Evolutionary conservation across 2,329 filamentous ascomycete genomes (phyloP).

Genomic region (Beauveria pseudobassiana): DNA sequence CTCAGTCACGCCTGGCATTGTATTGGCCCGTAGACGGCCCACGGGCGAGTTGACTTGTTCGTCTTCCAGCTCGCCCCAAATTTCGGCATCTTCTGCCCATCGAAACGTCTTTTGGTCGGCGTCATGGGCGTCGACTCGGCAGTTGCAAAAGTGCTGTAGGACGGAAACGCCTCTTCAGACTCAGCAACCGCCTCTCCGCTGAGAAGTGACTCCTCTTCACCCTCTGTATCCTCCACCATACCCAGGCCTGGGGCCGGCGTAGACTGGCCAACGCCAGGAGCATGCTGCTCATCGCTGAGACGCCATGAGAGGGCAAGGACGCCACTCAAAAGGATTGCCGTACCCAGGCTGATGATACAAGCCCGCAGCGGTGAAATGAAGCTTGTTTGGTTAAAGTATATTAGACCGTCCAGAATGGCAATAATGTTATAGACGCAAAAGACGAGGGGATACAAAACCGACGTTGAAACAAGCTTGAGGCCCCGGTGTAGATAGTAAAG

Average conservation of each 20-base stretch:
- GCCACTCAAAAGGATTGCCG: slow-evolving; percentile 74
- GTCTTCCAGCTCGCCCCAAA: slow-evolving; percentile 84
- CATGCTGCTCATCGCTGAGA: slow-evolving; percentile 68
- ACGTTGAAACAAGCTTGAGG: slow-evolving; percentile 90
- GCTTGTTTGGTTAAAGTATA: slow-evolving; percentile 89
- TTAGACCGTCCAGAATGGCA: slow-evolving; percentile 91
- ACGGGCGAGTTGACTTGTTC: slow-evolving; percentile 36
- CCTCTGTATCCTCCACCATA: slow-evolving; percentile 62
- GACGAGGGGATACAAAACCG: slow-evolving; percentile 89
- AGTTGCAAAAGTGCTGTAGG: slow-evolving; percentile 42
- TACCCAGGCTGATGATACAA: slow-evolving; percentile 77
- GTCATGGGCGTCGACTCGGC: slow-evolving; percentile 31
- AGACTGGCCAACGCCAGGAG: slow-evolving; percentile 54
- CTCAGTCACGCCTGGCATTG: slow-evolving; percentile 36
- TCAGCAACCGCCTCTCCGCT: slow-evolving; percentile 37
- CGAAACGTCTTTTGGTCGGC: slow-evolving; percentile 41
- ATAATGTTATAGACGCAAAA: slow-evolving; percentile 99
- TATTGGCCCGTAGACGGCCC: slow-evolving; percentile 39
- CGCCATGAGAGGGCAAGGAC: slow-evolving; percentile 93
- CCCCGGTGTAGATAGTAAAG: slow-evolving; percentile 93
- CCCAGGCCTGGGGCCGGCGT: slow-evolving; percentile 76
- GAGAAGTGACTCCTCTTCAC: slow-evolving; percentile 50
- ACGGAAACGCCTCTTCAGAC: slow-evolving; percentile 31
- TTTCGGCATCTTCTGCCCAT: slow-evolving; percentile 66
- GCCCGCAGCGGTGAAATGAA: slow-evolving; percentile 70